A percentile compares a stretch with the other conserved stretches of the same genome.
Evolutionary conservation across 352 stramenopile genomes (phyloP).

Genomic region (Elongisporangium undulatum): DNA sequence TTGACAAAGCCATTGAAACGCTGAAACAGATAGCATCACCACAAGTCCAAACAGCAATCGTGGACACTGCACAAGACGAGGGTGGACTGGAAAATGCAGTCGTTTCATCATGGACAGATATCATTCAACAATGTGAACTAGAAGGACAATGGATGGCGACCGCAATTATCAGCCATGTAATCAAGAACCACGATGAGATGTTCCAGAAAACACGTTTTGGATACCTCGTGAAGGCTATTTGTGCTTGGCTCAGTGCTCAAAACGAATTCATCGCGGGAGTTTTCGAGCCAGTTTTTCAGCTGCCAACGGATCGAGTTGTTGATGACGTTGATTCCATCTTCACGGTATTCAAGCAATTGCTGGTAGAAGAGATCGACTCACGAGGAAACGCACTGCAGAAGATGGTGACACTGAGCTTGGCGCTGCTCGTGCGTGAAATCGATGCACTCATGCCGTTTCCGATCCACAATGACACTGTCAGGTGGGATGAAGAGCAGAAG

Average conservation of each 20-base stretch:
- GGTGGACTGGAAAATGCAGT: slow-evolving; percentile 10
- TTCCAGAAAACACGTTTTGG: slow-evolving; percentile 31
- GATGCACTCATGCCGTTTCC: neutral
- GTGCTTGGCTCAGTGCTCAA: slow-evolving; percentile 17
- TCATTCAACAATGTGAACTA: slow-evolving; percentile 18
- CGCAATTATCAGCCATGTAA: slow-evolving; percentile 36
- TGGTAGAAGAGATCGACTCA: slow-evolving; percentile 19
- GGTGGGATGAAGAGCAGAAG: slow-evolving; percentile 41
- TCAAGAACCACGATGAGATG: slow-evolving; percentile 6
- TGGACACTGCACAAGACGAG: neutral
- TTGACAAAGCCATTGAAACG: neutral
- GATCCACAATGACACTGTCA: slow-evolving; percentile 1
- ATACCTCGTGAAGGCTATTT: slow-evolving; percentile 48
- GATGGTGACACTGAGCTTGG: neutral
- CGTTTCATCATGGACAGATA: slow-evolving; percentile 17
- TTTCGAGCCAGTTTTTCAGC: slow-evolving; percentile 14
- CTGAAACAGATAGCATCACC: slow-evolving; percentile 25
- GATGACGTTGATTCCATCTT: slow-evolving; percentile 20
- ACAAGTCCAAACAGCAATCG: slow-evolving; percentile 29
- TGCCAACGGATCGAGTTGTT: slow-evolving; percentile 19
- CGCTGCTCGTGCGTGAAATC: neutral
- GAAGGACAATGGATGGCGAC: slow-evolving; percentile 26
- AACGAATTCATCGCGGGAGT: slow-evolving; percentile 8
- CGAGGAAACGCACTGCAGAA: neutral
- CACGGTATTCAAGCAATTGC: slow-evolving; percentile 25